Percentiles rank a stretch among this genome's conserved stretches.
Evolutionary conservation across 768 basidiomycete genomes (phyloP).

Genomic region (Lactarius evosmus): DNA sequence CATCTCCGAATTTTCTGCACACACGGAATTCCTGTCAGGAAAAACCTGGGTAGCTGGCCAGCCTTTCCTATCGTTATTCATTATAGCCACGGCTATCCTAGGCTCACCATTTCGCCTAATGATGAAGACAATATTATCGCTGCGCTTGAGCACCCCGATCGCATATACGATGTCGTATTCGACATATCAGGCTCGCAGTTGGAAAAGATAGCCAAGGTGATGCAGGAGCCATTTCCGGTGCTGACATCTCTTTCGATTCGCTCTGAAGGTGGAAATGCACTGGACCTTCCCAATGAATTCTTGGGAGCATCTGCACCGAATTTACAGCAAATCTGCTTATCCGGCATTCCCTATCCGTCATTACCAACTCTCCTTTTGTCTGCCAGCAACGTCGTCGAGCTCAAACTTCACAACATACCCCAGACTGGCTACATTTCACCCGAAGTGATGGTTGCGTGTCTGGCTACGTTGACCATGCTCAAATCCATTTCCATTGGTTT

Average conservation of each 20-base stretch:
- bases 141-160: background rate
- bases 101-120: background rate
- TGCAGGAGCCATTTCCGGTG: background rate
- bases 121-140: background rate
- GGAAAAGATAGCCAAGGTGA: background rate
- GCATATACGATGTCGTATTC: background rate
- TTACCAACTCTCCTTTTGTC: constrained; percentile 7
- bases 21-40: background rate
- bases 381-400: background rate
- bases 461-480: background rate
- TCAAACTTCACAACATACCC: background rate
- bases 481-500: background rate
- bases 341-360: background rate
- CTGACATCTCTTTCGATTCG: background rate
- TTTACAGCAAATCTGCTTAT: background rate
- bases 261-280: background rate
- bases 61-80: background rate
- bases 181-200: background rate
- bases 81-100: background rate
- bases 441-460: background rate
- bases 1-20: background rate
- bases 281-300: background rate
- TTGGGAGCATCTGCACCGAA: background rate
- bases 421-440: background rate
- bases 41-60: background rate